phyloP scores from a whole-genome alignment of 164 flowering plant species.

The Sedum album region DNA sequence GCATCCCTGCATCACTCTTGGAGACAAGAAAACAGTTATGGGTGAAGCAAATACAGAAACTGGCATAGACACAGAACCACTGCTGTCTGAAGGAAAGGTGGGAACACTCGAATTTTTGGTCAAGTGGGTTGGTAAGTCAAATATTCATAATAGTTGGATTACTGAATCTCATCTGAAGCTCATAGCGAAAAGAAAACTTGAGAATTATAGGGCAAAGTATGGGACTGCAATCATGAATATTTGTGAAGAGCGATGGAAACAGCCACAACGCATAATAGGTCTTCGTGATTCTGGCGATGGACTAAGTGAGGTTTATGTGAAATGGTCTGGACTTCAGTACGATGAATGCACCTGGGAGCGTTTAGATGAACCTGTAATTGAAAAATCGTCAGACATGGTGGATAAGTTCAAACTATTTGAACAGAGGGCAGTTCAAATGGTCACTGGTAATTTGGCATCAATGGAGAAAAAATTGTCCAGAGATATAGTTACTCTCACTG shows the following conservation, averaged over 20 bases:
- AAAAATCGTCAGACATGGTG: slow-evolving; percentile 41
- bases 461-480: slow-evolving; percentile 28
- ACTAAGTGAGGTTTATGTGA: slow-evolving; percentile 57
- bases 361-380: slow-evolving; percentile 56
- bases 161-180: slow-evolving; percentile 71
- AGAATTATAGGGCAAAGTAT: slow-evolving; percentile 85
- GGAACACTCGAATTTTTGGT: slow-evolving; percentile 66
- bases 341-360: slow-evolving; percentile 99
- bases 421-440: slow-evolving; percentile 41
- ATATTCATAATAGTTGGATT: slow-evolving; percentile 85
- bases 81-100: slow-evolving; percentile 15
- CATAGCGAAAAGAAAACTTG: slow-evolving; percentile 84
- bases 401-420: slow-evolving; percentile 58
- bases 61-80: slow-evolving; percentile 20
- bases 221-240: slow-evolving; percentile 70
- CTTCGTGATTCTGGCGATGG: slow-evolving; percentile 45
- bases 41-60: slow-evolving; percentile 20
- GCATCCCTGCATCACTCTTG: background rate
- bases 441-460: slow-evolving; percentile 18
- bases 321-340: slow-evolving; percentile 89
- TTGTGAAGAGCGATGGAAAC: slow-evolving; percentile 81
- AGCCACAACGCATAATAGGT: slow-evolving; percentile 80
- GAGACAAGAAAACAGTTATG: slow-evolving; percentile 17
- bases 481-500: slow-evolving; percentile 57
- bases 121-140: slow-evolving; percentile 91